Percentiles rank a stretch among this genome's conserved stretches.
Conservation (phyloP, 163 green algal genomes). For the Prototheca wickerhamii region DNA sequence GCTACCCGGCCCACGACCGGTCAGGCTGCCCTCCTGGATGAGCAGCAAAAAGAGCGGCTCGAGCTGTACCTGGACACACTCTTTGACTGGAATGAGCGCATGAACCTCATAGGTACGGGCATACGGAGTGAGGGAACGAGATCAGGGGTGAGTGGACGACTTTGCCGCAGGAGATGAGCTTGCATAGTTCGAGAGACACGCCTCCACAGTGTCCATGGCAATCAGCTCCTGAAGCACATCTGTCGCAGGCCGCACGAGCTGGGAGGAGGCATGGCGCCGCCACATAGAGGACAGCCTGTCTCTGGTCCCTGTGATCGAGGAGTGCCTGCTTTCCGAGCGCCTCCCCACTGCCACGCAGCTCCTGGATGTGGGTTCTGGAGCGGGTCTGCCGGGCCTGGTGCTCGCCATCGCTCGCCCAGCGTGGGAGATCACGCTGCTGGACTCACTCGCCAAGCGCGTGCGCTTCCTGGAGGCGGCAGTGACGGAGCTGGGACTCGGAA, state of each 20-base stretch:
- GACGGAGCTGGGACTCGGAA: constrained; percentile 31
- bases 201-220: background rate
- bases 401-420: constrained; percentile 68
- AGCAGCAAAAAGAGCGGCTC: constrained; percentile 36
- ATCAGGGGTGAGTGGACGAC: too few relatives aligned
- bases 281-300: constrained; percentile 77
- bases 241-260: constrained; percentile 53
- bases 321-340: background rate
- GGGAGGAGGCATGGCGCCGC: constrained; percentile 46
- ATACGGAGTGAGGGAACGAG: too few relatives aligned
- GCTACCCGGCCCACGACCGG: too few relatives aligned
- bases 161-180: too few relatives aligned
- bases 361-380: constrained; percentile 89
- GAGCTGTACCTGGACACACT: constrained; percentile 52
- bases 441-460: constrained; percentile 70
- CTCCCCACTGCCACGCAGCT: constrained; percentile 27
- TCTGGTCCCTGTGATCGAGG: constrained; percentile 68
- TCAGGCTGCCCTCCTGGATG: background rate
- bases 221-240: background rate
- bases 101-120: constrained; percentile 63
- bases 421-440: constrained; percentile 75
- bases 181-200: background rate
- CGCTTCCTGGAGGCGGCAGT: constrained; percentile 52
- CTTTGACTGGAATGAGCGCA: constrained; percentile 57
- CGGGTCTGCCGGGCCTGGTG: constrained; percentile 81